Evolutionary conservation across 805 yeast species (phyloP), one percentile per base, ranked within the genome.

Genomic region (Ogataea trehalophila): DNA sequence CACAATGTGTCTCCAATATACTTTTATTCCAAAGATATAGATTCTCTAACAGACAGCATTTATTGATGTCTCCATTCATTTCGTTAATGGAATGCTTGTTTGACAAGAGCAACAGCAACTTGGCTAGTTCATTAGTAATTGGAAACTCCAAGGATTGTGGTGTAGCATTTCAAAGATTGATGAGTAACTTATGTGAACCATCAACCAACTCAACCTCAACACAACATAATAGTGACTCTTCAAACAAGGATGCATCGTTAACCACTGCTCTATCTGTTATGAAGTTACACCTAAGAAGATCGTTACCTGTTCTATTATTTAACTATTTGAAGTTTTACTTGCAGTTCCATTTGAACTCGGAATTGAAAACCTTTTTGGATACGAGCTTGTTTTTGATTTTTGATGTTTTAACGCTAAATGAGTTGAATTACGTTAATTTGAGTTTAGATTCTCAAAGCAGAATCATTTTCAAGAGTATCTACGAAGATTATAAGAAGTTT

Each of bases 111-210:
- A 48, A 54, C 15, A 20, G 20, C 5, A 16, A 37, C 9, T 7
- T 26, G 8, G 42, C 45, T 5, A 31, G 45, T 13, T 29, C 41
- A 8, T 23, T 22, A 6, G 31, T 22, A 6, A 20, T 55, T 33
- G 46, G 57, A 18, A 29, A 38, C 0, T 59, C 69, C 14, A 49
- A 53, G 15, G 61, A 58, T 8, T 69, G 80, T 23, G 85, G 83
- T 0, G 57, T 66, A 13, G 63, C 82, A 4, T 75, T 70, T 44
- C 63, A 84, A 6, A 75, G 96, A 55, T 66, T 87, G 17, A 61
- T 89, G 41, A 69, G 74, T 20, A 84, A 85, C 56, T 67, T 85
- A 33, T 87, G 95, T 68, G 95, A 87, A 55, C 95, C 96, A 3
- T 71, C 76, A 9, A 63, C 68, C 42, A 57, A 66, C 31, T 39